Evolutionary conservation across 2,329 filamentous ascomycete genomes (phyloP).

Genomic region (Cytospora chrysosperma): DNA sequence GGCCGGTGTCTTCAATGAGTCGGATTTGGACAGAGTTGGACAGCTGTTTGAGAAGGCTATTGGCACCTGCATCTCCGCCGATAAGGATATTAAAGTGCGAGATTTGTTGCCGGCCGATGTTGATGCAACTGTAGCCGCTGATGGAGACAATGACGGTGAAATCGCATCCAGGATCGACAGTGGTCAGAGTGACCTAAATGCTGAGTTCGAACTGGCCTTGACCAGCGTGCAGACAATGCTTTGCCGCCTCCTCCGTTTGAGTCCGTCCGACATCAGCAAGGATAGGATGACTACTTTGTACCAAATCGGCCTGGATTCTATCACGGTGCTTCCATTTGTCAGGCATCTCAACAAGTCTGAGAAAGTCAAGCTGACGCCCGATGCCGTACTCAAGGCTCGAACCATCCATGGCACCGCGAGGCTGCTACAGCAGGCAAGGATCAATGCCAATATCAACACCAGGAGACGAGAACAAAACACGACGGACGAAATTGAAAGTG

Average conservation of each 20-base stretch:
- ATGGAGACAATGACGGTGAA: not conserved
- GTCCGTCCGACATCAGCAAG: slow-evolving; percentile 16
- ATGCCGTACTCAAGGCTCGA: slow-evolving; percentile 28
- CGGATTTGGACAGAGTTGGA: slow-evolving; percentile 10
- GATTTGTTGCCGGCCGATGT: slow-evolving; percentile 1
- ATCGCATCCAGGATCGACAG: not conserved
- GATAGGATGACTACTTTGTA: slow-evolving; percentile 25
- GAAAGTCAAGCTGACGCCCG: slow-evolving; percentile 24
- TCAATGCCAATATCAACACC: slow-evolving; percentile 6
- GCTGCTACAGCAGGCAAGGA: slow-evolving; percentile 20
- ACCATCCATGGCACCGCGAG: slow-evolving; percentile 27
- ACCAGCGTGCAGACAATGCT: slow-evolving; percentile 4
- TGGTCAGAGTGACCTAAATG: not conserved
- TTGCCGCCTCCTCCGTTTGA: slow-evolving; percentile 20
- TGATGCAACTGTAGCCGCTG: not conserved
- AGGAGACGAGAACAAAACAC: not conserved
- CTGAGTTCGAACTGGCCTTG: slow-evolving; percentile 16
- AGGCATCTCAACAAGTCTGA: slow-evolving; percentile 22
- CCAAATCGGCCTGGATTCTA: slow-evolving; percentile 28
- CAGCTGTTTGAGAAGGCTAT: slow-evolving; percentile 25
- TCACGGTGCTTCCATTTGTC: slow-evolving; percentile 28
- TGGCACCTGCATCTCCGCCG: not conserved
- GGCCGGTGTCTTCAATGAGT: slow-evolving; percentile 10
- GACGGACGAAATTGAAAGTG: not conserved
- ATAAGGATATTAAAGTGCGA: not conserved